These are phyloP conservation scores for Apiotrichum porosum DNA, from an alignment of 1,284 basidiomycete species.

Conservation along the genomic window DNA sequence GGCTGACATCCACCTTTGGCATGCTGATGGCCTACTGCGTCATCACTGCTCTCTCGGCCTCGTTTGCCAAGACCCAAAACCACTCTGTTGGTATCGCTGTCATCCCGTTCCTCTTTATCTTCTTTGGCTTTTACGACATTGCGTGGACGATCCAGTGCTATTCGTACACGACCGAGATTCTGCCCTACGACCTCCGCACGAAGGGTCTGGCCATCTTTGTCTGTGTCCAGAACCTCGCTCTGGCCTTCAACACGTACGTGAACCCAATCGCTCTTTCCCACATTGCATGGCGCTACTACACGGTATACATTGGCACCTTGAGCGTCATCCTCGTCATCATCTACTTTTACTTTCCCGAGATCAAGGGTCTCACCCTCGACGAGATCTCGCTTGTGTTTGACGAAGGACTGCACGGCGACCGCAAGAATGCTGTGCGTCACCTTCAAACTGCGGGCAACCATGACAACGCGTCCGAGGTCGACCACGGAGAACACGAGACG, in stretches of 20 bases:
- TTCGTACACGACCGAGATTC: conserved; percentile 27
- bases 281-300: conserved; percentile 21
- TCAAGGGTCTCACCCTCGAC: conserved; percentile 33
- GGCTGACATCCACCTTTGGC: conserved; percentile 28
- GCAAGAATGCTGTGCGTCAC: too few relatives aligned
- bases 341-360: conserved; percentile 40
- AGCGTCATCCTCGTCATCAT: conserved; percentile 19
- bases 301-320: conserved; percentile 32
- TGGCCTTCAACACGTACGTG: conserved; percentile 15
- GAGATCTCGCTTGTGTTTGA: conserved; percentile 29
- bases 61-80: conserved; percentile 25
- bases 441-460: too few relatives aligned
- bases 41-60: conserved; percentile 30
- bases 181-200: conserved; percentile 18
- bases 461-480: too few relatives aligned
- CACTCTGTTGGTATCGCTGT: conserved; percentile 27
- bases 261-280: conserved; percentile 19
- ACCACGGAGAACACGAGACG: too few relatives aligned
- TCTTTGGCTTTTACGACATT: conserved; percentile 24
- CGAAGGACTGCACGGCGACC: too few relatives aligned
- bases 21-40: conserved; percentile 26
- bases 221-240: conserved; percentile 6
- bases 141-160: conserved; percentile 17
- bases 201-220: conserved; percentile 18
- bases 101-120: conserved; percentile 38